Evolutionary conservation across 345 rosid genomes (phyloP).

Genomic region (Lepidium aucheri): DNA sequence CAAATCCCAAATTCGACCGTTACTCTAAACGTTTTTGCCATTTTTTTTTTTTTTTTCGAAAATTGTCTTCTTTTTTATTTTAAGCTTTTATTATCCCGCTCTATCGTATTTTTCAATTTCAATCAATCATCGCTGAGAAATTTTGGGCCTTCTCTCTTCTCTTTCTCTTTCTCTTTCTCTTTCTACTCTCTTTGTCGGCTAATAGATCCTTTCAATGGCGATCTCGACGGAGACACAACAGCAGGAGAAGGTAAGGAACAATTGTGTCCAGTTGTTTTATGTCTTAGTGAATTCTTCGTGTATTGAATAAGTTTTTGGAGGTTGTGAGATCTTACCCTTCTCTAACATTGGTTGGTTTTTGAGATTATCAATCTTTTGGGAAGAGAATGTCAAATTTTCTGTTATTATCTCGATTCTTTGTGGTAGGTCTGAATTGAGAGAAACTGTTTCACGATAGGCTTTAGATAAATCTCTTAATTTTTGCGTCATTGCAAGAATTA

Average conservation of each 20-base stretch:
- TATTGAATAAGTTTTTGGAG: too few species aligned
- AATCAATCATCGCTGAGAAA: background rate
- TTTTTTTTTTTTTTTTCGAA: background rate
- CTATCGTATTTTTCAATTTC: background rate
- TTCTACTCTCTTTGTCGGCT: background rate
- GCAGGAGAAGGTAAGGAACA: conserved; percentile 46
- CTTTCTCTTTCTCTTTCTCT: background rate
- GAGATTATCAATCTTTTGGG: too few species aligned
- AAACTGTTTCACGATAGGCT: background rate
- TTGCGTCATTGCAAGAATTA: background rate
- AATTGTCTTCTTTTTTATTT: background rate
- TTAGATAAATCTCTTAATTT: background rate
- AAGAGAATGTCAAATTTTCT: too few species aligned
- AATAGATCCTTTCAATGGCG: conserved; percentile 40
- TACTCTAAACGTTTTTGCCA: background rate
- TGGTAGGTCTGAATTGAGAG: background rate
- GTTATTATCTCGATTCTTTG: background rate
- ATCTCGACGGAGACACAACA: conserved; percentile 58
- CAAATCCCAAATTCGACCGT: conserved; percentile 58
- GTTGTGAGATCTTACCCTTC: too few species aligned
- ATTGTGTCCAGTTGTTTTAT: too few species aligned
- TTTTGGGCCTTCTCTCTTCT: background rate
- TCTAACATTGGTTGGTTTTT: too few species aligned
- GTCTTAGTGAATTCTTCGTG: background rate
- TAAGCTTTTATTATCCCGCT: conserved; percentile 9